Conservation (phyloP, 2,329 filamentous ascomycete species). For the Dothistroma pini region DNA sequence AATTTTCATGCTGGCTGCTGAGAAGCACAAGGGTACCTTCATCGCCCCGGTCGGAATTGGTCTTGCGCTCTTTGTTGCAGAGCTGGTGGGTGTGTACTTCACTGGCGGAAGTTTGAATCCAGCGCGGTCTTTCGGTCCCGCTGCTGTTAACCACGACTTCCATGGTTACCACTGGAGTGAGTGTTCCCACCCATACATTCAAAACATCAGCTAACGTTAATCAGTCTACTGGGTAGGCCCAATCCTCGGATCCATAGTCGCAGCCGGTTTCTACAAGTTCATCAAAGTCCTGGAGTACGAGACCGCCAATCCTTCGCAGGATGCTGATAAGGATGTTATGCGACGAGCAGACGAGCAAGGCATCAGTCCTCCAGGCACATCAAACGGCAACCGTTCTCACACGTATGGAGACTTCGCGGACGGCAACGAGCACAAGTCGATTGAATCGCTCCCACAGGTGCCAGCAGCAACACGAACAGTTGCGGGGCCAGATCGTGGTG, state of each 20-base stretch:
- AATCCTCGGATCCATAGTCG: conserved; percentile 29
- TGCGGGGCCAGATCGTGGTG: not conserved
- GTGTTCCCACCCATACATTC: not conserved
- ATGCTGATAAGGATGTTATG: conserved; percentile 4
- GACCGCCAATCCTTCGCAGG: conserved; percentile 30
- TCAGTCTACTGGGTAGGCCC: conserved; percentile 29
- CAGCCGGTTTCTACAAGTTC: conserved; percentile 34
- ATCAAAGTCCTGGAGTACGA: conserved; percentile 34
- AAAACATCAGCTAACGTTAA: not conserved
- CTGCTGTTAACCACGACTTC: conserved; percentile 30
- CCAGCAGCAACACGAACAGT: not conserved
- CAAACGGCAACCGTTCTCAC: not conserved
- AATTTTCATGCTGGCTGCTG: conserved; percentile 36
- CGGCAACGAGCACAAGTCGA: not conserved
- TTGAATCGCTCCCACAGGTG: not conserved
- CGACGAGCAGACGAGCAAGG: not conserved
- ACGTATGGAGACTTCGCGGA: not conserved
- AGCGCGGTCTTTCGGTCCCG: conserved; percentile 33
- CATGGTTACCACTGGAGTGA: conserved; percentile 33
- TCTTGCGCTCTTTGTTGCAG: conserved; percentile 25
- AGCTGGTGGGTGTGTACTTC: conserved; percentile 27
- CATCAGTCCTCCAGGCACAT: not conserved
- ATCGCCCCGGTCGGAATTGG: conserved; percentile 28
- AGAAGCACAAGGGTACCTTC: conserved; percentile 36
- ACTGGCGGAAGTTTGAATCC: conserved; percentile 36